Evolutionary conservation across 352 stramenopile genomes (phyloP), one percentile per base, ranked within the genome.

Genomic region (Pythium oligandrum): DNA sequence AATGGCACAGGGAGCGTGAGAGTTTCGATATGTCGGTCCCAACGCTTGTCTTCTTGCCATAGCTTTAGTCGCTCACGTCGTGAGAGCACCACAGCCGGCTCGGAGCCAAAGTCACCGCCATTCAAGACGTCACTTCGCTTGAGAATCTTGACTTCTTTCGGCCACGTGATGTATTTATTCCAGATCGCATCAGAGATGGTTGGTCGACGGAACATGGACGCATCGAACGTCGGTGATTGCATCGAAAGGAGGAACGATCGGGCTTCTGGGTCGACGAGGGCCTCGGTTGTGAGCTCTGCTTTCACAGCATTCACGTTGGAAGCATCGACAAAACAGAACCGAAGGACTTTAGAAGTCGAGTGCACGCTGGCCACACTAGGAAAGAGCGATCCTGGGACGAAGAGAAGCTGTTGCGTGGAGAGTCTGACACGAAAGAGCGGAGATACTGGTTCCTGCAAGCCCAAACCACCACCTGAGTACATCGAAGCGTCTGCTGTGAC

Each of bases 21-120:
- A 34, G 75, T 74, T 42, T 76, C 64, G 45, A 93, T 73, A 51
- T 73, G 66, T 2, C 74, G 57, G 51, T 86, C 78, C 78, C 80
- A 91, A 0, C 81, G 69, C 38, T 76, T 79, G 56, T 89, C 81
- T 36, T 90, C 76, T 31, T 93, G 83, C 80, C 83, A 91, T 33
- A 83, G 64, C 57, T 91, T 90, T 40, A 90, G 76, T 1, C 83
- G 71, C 44, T 93, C 76, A 43, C 80, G 80, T 26, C 83, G 73
- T 10, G 80, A 88, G 49, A 90, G 53, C 57, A 46, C 48, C 67
- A 68, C 42, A 35, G 48, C 32, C 63, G 47, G 11, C 11, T 56
- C 40, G 0, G 5, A 4, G 5, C 7, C 39, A 9, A 5, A 30
- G 7, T 10, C 45, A 40, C 53, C 55, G 6, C 39, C 31, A 33